Evolutionary conservation across 2,329 filamentous ascomycete genomes (phyloP), one percentile per base, ranked within the genome.

Genomic region (Calonectria hongkongensis): DNA sequence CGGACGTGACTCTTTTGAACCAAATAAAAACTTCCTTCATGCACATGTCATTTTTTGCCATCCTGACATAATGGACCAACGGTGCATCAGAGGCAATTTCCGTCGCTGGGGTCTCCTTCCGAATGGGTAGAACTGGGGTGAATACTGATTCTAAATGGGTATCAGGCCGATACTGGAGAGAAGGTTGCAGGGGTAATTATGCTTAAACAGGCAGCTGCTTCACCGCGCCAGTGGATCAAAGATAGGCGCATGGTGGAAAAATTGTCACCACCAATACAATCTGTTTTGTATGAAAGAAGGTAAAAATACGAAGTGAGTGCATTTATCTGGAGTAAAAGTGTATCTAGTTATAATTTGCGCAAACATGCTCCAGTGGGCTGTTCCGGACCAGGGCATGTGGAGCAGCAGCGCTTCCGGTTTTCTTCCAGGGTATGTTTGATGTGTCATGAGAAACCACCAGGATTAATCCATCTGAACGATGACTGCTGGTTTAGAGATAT

Each of bases 161-260:
- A 41, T 60, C 36, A 41, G 13, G 12, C 54, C 54, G 54, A 60
- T 60, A 21, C 33, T 25, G 54, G 39, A 41, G 27, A n/a, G 36
- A 21, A 60, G 33, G 33, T 60, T 60, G 36, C 54, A 60, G 54
- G 54, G 54, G 16, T 41, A 8, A 18, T 41, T 60, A 60, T 41
- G 54, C 54, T 39, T 60, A 60, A 60, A 60, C 25, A 60, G 54
- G 54, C 54, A 60, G 54, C 54, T 60, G 30, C 54, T 39, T 27
- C n/a, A 41, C 27, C 21, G 12, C 16, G 6, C 0, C 1, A 18
- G 36, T 60, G 54, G 54, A 60, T 39, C 54, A 41, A 12, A 60
- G 54, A 60, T 60, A 60, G 3, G n/a, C 2, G 21, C 21, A 41
- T 2, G 25, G 25, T 27, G 54, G 36, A 60, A 60, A 60, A 60